Evolutionary conservation across 1,284 basidiomycete genomes (phyloP), one percentile per base, ranked within the genome.

Genomic region (Microbotryomycetes sp.): DNA sequence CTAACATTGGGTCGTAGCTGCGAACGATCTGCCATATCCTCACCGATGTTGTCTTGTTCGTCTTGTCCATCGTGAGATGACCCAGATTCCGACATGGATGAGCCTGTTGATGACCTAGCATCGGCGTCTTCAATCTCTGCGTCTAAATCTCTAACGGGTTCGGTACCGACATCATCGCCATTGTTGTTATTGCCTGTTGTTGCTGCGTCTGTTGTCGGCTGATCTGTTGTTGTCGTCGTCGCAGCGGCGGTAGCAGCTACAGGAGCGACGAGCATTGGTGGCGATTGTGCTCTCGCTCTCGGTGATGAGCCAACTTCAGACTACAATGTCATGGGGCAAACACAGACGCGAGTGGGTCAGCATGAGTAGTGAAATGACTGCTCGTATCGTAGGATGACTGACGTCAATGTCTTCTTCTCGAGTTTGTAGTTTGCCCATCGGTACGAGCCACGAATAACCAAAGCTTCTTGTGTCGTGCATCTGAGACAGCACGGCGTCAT

Each of bases 61-160:
- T 42, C 36, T 42, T 42, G 36, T 12, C 19, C 36, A 42, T 42
- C 36, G 36, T 42, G 12, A n/a, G n/a, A n/a, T 42, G 36, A 42
- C 19, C 19, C 36, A 42, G 12, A 12, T 19, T 9, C 19, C 36
- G 19, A 19, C 36, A 42, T 42, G 9, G n/a, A n/a, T n/a, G 36
- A 42, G 9, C 36, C 36, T 42, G 12, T n/a, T n/a, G n/a, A 19
- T 12, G 36, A 42, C 36, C 36, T 42, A 19, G 53, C 47, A 28
- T 67, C 66, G 7, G 66, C 66, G 14, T 67, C 63, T 46, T 68
- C 63, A 6, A 68, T 66, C n/a, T 66, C 65, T 14, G 62, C 65
- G 48, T 66, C 65, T 9, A 66, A 47, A 25, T 66, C 65, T 42
- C 36, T 9, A 4, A 54, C 26, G 4, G 60, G 55, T 3, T 28